These are phyloP conservation scores for Micromonas commoda DNA, from an alignment of 139 green algal genomes.

Conservation along the genomic window DNA sequence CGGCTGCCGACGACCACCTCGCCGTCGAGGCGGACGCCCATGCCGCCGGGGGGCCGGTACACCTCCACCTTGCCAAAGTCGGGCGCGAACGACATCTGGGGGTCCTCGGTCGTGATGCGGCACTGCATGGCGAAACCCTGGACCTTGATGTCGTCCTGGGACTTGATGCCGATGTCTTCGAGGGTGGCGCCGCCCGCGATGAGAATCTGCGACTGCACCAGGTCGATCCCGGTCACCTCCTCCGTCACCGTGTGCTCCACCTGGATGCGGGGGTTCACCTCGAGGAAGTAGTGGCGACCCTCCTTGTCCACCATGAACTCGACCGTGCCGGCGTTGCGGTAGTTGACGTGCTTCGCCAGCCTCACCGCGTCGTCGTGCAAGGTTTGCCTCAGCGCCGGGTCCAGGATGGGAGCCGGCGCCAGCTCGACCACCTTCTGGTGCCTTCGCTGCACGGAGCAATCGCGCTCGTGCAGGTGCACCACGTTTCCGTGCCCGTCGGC, in stretches of 20 bases:
- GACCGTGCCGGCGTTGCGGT: conserved; percentile 76
- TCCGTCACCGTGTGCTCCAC: conserved; percentile 97
- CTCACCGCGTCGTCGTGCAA: conserved; percentile 69
- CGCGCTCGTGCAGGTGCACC: conserved; percentile 90
- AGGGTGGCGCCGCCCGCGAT: conserved; percentile 76
- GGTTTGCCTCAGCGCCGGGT: conserved; percentile 35
- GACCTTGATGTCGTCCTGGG: conserved; percentile 46
- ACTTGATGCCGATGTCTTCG: conserved; percentile 54
- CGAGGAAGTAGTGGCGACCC: conserved; percentile 82
- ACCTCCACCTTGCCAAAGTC: conserved; percentile 76
- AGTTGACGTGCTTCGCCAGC: conserved; percentile 50
- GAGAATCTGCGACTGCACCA: conserved; percentile 76
- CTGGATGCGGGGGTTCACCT: conserved; percentile 93
- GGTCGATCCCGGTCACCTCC: conserved; percentile 90
- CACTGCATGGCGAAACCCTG: conserved; percentile 87
- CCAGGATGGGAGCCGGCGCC: conserved; percentile 62
- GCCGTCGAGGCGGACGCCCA: conserved; percentile 83
- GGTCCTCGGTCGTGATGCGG: conserved; percentile 88
- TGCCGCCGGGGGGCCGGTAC: conserved; percentile 73
- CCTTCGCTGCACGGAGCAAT: conserved; percentile 94
- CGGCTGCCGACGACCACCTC: conserved; percentile 70
- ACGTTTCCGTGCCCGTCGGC: conserved; percentile 88
- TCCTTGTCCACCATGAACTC: conserved; percentile 97
- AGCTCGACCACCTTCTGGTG: conserved; percentile 96
- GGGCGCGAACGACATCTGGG: conserved; percentile 82